Percentiles rank a stretch among this genome's conserved stretches.
phyloP scores from a whole-genome alignment of 2,329 filamentous ascomycete species.

The Neofusicoccum kwambonambiense region DNA sequence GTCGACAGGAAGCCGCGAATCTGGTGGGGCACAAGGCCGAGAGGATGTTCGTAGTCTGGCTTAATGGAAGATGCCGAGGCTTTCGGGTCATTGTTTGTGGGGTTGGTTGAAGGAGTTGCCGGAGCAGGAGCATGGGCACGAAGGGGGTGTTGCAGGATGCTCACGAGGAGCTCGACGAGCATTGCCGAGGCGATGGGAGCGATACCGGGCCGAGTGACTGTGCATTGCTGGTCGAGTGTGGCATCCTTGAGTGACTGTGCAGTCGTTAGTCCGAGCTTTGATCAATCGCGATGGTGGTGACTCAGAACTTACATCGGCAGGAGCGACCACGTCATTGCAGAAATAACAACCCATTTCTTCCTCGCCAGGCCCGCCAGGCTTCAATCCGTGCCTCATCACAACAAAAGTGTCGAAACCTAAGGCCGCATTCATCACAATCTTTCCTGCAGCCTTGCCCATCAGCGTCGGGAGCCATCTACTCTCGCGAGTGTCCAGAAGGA shows the following conservation, averaged over 20 bases:
- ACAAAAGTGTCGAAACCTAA: slow-evolving; percentile 96
- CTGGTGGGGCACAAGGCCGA: slow-evolving; percentile 73
- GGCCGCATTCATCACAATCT: slow-evolving; percentile 95
- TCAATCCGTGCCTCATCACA: slow-evolving; percentile 89
- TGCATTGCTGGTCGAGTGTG: slow-evolving; percentile 96
- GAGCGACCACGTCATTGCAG: slow-evolving; percentile 95
- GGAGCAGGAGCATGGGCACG: slow-evolving; percentile 38
- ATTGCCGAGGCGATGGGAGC: slow-evolving; percentile 89
- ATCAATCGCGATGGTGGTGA: neutral
- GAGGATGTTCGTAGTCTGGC: slow-evolving; percentile 55
- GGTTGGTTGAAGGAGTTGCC: slow-evolving; percentile 14
- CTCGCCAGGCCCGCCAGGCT: slow-evolving; percentile 45
- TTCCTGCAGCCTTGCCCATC: slow-evolving; percentile 88
- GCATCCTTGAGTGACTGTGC: slow-evolving; percentile 89
- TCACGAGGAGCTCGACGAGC: slow-evolving; percentile 85
- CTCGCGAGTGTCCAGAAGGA: slow-evolving; percentile 96
- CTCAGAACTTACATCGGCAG: slow-evolving; percentile 71
- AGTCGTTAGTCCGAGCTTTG: neutral
- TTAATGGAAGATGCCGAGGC: slow-evolving; percentile 21
- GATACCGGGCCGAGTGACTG: slow-evolving; percentile 89
- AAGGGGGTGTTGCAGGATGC: slow-evolving; percentile 69
- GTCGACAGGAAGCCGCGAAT: slow-evolving; percentile 74
- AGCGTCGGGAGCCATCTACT: slow-evolving; percentile 93
- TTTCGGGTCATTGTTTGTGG: slow-evolving; percentile 8
- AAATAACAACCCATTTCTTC: slow-evolving; percentile 90